A percentile compares a stretch with the other conserved stretches of the same genome.
Evolutionary conservation across 2,329 filamentous ascomycete species (phyloP).

Genomic region (Pseudogymnoascus sp.): DNA sequence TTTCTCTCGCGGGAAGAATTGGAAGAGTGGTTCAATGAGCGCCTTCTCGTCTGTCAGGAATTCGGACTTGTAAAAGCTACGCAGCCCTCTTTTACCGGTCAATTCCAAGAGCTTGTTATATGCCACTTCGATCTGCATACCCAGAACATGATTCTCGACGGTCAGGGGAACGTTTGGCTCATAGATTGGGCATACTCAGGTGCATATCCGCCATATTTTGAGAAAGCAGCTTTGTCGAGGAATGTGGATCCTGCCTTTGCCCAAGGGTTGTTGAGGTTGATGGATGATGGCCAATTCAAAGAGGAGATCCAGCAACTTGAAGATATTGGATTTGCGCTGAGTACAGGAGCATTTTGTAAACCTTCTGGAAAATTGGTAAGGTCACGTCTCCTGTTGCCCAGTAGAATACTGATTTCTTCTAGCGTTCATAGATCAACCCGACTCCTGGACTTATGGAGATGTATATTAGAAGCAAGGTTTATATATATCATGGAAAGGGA

Average conservation of each 20-base stretch:
- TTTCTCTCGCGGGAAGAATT: conserved; percentile 12
- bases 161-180: conserved; percentile 14
- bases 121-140: conserved; percentile 11
- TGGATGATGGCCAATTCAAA: conserved; percentile 1
- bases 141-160: conserved; percentile 13
- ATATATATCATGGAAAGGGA: neutral
- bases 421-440: neutral
- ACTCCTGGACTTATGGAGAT: neutral
- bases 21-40: conserved; percentile 17
- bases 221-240: conserved; percentile 10
- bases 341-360: conserved; percentile 4
- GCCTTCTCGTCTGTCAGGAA: conserved; percentile 14
- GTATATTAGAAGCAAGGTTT: neutral
- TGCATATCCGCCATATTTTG: conserved; percentile 16
- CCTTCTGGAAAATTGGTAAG: conserved; percentile 5
- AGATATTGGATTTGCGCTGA: neutral
- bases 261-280: neutral
- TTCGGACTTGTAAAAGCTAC: conserved; percentile 6
- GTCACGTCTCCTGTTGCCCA: neutral
- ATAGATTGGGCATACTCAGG: conserved; percentile 15
- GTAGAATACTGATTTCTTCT: conserved; percentile 17
- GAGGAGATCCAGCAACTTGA: conserved; percentile 1
- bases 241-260: conserved; percentile 1
- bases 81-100: conserved; percentile 6
- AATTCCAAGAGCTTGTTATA: conserved; percentile 15